Conservation (phyloP, 2,329 filamentous ascomycete genomes). For the Cercospora sp. region DNA sequence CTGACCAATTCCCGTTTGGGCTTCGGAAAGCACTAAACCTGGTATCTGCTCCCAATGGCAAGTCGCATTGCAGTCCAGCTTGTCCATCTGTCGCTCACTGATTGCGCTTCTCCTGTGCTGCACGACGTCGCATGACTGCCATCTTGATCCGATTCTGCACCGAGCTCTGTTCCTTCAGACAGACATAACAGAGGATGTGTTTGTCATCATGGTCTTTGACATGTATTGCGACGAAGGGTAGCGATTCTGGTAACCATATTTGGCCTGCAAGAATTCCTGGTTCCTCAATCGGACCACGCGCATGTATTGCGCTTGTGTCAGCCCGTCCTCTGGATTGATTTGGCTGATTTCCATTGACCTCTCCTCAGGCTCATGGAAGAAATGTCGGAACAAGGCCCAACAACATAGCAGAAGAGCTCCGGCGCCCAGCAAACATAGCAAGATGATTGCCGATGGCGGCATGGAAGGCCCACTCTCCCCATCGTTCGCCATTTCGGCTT, state of each 20-base stretch:
- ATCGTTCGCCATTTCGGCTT: not conserved
- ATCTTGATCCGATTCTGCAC: not conserved
- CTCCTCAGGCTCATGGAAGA: slow-evolving; percentile 14
- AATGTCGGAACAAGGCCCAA: slow-evolving; percentile 28
- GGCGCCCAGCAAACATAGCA: slow-evolving; percentile 29
- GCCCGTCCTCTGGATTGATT: slow-evolving; percentile 16
- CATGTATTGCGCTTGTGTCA: slow-evolving; percentile 32
- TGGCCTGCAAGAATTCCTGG: slow-evolving; percentile 26
- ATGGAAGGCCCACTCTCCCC: slow-evolving; percentile 17
- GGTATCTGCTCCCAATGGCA: not conserved
- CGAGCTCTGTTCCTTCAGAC: not conserved
- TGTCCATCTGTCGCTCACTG: not conserved
- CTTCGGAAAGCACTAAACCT: not conserved
- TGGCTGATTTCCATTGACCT: slow-evolving; percentile 4
- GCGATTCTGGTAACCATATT: slow-evolving; percentile 18
- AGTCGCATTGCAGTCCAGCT: not conserved
- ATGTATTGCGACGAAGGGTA: slow-evolving; percentile 10
- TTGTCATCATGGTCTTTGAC: slow-evolving; percentile 15
- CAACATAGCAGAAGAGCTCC: slow-evolving; percentile 24
- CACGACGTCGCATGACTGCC: not conserved
- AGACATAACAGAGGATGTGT: slow-evolving; percentile 21
- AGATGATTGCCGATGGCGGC: slow-evolving; percentile 27
- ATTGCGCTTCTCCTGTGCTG: not conserved
- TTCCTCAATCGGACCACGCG: slow-evolving; percentile 28
- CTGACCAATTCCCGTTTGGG: not conserved